Base-by-base conservation (phyloP, 2,329 filamentous ascomycete genomes). In the Calonectria pauciramosa region DNA sequence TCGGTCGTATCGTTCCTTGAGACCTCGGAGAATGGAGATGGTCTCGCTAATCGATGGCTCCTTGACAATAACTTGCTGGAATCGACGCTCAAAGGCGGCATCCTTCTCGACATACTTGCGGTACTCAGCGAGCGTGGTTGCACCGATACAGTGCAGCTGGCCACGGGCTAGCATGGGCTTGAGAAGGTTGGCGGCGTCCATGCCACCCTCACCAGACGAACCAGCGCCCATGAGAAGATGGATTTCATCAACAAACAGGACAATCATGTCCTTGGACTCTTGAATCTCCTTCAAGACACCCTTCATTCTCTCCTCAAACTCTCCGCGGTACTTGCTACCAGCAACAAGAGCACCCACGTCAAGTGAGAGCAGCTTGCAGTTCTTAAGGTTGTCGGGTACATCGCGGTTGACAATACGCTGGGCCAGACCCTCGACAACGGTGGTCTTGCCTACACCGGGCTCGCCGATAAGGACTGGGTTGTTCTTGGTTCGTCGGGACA, bases 281-380 rank as follows among this genome's bases (percentile, higher is more conserved):
- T 96, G 91, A 73, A 99, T 98, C 87, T 99, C 97, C 86, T 99
- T 99, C 81, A 99, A 86, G 7, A 99, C 97, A 70, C 96, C 96
- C 91, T 99, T 99, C 96, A 99, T 99, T 80, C 97, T 93, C 89
- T 99, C 97, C 85, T 99, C 97, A 74, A 99, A 99, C 85, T 99
- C 97, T 88, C 97, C 97, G 65, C 97, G 93, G 88, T 97, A 99
- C 87, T 99, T 99, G 91, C 96, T 98, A 79, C 97, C 97, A 73
- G 97, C 97, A 77, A 99, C 96, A 72, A 99, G 89, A 30, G 96
- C 94, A 81, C 97, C 97, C 63, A 99, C 96, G 82, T 99, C 97
- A 59, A 99, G 92, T 5, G 97, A 98, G 71, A 99, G 93, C 74
- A 99, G 90, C 85, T 94, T 97, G 91, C 97, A 99, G 74, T 95